Percentiles rank a stretch among this genome's conserved stretches.
Evolutionary conservation across 2,329 filamentous ascomycete species (phyloP).

Genomic region (Aspergillus melleus): DNA sequence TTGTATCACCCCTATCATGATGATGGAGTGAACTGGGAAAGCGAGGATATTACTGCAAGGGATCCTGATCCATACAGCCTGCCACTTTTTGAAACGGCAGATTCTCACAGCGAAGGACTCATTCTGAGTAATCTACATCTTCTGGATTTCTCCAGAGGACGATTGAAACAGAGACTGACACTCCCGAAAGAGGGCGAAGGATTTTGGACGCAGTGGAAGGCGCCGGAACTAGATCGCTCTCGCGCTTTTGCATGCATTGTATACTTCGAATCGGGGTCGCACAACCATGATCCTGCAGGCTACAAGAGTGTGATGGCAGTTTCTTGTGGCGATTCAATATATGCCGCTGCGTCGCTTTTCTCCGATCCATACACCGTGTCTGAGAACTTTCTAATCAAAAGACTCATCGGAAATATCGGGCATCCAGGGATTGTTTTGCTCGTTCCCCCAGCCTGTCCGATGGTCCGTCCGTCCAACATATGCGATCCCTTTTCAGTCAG

Average conservation of each 20-base stretch:
- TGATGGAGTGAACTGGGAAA: neutral
- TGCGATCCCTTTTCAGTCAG: neutral
- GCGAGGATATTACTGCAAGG: neutral
- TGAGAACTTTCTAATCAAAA: neutral
- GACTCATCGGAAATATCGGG: neutral
- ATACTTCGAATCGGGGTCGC: neutral
- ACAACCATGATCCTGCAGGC: neutral
- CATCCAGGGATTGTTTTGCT: neutral
- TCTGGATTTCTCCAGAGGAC: neutral
- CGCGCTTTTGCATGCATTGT: neutral
- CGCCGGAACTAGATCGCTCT: neutral
- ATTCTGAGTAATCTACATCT: neutral
- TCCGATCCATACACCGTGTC: neutral
- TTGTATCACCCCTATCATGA: neutral
- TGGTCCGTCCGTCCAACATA: neutral
- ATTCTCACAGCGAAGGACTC: neutral
- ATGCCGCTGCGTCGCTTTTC: neutral
- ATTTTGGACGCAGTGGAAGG: neutral
- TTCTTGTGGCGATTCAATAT: neutral
- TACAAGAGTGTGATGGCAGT: neutral
- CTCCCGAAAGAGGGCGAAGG: neutral
- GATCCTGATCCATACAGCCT: neutral
- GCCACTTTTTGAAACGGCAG: neutral
- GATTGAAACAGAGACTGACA: neutral
- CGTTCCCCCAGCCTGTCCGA: neutral